A percentile compares a stretch with the other conserved stretches of the same genome.
These are phyloP conservation scores for Tolypocladium tropicale DNA, from an alignment of 2,329 filamentous ascomycete genomes.

Conservation along the genomic window DNA sequence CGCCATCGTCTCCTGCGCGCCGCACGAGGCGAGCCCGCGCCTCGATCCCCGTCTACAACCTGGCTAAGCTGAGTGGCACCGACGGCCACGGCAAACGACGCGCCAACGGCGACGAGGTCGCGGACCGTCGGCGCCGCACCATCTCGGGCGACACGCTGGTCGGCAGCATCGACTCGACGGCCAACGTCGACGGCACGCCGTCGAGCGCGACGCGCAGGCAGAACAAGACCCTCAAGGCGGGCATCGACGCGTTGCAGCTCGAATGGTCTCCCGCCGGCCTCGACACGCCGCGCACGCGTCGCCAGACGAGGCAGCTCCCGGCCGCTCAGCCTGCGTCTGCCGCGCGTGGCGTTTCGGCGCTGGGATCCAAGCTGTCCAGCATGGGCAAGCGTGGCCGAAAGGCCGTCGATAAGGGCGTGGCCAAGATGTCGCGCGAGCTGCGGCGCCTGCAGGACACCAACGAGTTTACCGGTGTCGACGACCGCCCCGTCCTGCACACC, in stretches of 20 bases:
- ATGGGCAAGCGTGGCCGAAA: constrained; percentile 53
- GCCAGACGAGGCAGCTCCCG: constrained; percentile 19
- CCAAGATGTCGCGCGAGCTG: constrained; percentile 45
- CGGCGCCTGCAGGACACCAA: constrained; percentile 51
- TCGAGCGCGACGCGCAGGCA: constrained; percentile 6
- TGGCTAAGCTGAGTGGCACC: constrained; percentile 52
- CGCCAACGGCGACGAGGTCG: constrained; percentile 38
- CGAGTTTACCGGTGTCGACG: constrained; percentile 50
- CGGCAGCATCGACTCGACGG: constrained; percentile 13
- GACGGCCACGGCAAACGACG: constrained; percentile 47
- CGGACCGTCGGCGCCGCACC: constrained; percentile 34
- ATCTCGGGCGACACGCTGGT: constrained; percentile 30
- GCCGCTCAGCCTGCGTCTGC: constrained; percentile 30
- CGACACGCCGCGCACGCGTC: constrained; percentile 20
- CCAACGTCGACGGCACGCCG: constrained; percentile 6
- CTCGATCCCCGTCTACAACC: constrained; percentile 56
- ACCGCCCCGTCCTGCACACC: constrained; percentile 44
- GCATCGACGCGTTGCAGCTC: constrained; percentile 36
- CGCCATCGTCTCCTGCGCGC: constrained; percentile 16
- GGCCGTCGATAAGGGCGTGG: constrained; percentile 35
- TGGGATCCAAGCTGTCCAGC: constrained; percentile 37
- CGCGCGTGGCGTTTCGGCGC: constrained; percentile 30
- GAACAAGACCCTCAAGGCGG: constrained; percentile 2
- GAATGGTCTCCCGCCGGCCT: constrained; percentile 30
- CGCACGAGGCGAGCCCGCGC: constrained; percentile 45